Conservation (phyloP, 2,329 filamentous ascomycete genomes). For the Nectriaceae sp. region DNA sequence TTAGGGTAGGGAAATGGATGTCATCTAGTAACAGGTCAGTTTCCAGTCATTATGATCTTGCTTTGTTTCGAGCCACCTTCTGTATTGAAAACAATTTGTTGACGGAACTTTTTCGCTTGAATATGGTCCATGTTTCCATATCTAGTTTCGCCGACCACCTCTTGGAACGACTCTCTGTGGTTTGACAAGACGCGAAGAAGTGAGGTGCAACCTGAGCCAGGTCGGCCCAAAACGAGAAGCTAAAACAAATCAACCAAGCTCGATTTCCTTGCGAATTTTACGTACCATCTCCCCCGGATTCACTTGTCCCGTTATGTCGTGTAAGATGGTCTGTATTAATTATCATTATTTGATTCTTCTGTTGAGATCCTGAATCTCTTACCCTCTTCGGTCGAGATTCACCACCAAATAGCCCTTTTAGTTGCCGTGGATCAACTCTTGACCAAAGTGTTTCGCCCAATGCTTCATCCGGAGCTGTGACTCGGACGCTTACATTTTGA, state of each 20-base stretch:
- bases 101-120: constrained; percentile 25
- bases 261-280: neutral
- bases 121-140: constrained; percentile 29
- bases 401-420: constrained; percentile 8
- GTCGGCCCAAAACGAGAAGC: constrained; percentile 35
- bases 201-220: constrained; percentile 35
- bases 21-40: constrained; percentile 39
- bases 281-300: constrained; percentile 45
- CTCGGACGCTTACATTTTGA: constrained; percentile 18
- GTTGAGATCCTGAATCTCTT: neutral
- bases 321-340: constrained; percentile 38
- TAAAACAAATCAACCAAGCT: constrained; percentile 5
- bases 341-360: neutral
- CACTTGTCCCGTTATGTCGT: constrained; percentile 40
- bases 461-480: constrained; percentile 19
- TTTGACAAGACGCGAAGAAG: constrained; percentile 34
- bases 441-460: constrained; percentile 26
- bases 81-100: constrained; percentile 35
- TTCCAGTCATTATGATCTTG: neutral
- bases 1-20: constrained; percentile 66
- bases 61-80: too few relatives aligned
- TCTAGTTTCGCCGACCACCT: constrained; percentile 27
- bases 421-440: constrained; percentile 20
- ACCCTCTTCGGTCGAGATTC: constrained; percentile 7
- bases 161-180: constrained; percentile 27